Conservation (phyloP, 768 basidiomycete genomes). For the Tylopilus intermedius region DNA sequence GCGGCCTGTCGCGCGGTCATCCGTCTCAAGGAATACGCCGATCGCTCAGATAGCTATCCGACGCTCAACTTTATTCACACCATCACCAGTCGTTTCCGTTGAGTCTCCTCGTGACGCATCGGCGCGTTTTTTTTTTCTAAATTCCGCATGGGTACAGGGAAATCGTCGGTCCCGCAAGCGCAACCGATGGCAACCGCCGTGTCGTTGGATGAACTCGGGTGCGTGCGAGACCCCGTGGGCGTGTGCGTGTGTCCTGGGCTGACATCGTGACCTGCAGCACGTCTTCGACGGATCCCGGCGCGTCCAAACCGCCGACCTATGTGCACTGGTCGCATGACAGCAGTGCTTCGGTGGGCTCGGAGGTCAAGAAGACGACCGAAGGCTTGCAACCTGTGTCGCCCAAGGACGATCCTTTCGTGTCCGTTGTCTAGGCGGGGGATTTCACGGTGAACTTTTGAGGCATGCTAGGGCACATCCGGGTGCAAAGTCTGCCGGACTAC, state of each 20-base stretch:
- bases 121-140: background rate
- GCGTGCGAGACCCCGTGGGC: background rate
- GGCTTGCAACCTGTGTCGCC: background rate
- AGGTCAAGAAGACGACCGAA: conserved; percentile 5
- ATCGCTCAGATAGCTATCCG: conserved; percentile 15
- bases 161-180: conserved; percentile 6
- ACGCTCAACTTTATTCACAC: conserved; percentile 21
- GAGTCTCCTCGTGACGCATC: background rate
- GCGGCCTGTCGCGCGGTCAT: conserved; percentile 67
- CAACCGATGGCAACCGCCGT: conserved; percentile 9
- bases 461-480: background rate
- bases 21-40: conserved; percentile 53
- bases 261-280: conserved; percentile 6
- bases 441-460: background rate
- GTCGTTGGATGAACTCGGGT: conserved; percentile 21
- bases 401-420: conserved; percentile 1
- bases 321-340: conserved; percentile 11
- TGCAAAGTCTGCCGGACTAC: background rate
- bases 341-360: conserved; percentile 4
- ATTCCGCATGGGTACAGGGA: conserved; percentile 6
- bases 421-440: conserved; percentile 9
- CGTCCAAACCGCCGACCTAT: conserved; percentile 16
- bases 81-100: conserved; percentile 19
- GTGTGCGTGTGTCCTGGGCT: background rate
- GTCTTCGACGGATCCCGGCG: conserved; percentile 5